Base-by-base conservation (phyloP, 2,329 filamentous ascomycete genomes). In the Colletotrichum trifolii region DNA sequence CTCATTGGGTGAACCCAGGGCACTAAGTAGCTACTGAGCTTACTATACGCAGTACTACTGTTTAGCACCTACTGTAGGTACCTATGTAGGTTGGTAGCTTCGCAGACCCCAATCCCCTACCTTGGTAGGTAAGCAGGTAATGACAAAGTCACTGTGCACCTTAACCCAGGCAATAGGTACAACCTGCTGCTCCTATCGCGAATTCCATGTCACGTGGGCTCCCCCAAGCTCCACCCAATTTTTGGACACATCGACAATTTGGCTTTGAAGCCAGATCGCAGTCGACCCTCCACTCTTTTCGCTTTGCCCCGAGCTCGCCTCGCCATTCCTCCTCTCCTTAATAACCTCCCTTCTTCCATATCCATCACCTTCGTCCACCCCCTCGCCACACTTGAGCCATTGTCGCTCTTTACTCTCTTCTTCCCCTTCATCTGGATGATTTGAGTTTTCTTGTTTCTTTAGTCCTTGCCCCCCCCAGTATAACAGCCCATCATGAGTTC, bases 401-500 rank as follows among this genome's bases (percentile, higher is more conserved):
- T 64, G 67, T 55, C 61, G 67, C 67, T 68, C 67, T 61, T 65
- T 64, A 43, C 55, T 73, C 72, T 74, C 72, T 69, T 72, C 74
- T 67, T 60, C 47, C 56, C 47, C 75, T 78, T 61, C 54, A 64
- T 64, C 62, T 64, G 78, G 75, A 77, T 79, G 78, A 78, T 74
- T 72, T 76, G 25, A 74, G 61, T 55, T 68, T 63, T 53, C 71
- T 69, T 67, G 48, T 66, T 72, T 73, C 25, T 69, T 54, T 56
- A 58, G 70, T 71, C 76, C 75, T 46, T 47, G 49, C 46, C 59
- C 62, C 75, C 76, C 73, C 75, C 67, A 71, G 70, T 75, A 77
- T 77, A 82, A 66, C 53, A 57, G 53, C 63, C 63, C 63, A 83
- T 72, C 76, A 85, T 85, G 83, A 85, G 82, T 82, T 84, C 82